Evolutionary conservation across 306 rosid genomes (phyloP), one percentile per base, ranked within the genome.

Genomic region (Carpinus fangiana): DNA sequence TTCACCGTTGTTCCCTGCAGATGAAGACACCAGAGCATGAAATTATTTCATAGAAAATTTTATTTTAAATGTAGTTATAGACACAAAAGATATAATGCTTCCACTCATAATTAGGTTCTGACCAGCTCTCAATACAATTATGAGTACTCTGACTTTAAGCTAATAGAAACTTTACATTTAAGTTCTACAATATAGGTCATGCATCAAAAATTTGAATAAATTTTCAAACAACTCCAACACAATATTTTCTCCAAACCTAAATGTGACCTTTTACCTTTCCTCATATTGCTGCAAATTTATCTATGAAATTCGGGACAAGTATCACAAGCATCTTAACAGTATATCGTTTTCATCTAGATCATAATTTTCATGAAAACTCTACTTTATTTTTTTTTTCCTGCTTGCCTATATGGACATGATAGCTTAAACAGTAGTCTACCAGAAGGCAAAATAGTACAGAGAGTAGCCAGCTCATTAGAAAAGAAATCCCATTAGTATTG

Each of bases 1-100:
- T 93, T 95, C 84, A 93, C 97, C 9, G 93, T 89, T 70, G 96
- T 91, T 85, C 93, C 98, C 98, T 95, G 90, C 86, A 86, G n/a
- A 86, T 51, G 36, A 41, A 79, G 43, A 73, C 52, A 79, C 60
- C 8, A 36, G 73, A 75, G 36, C 76, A 77, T 75, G 56, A 82
- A 78, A 61, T 75, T 72, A 41, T 10, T 4, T 43, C 20, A 31
- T 10, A n/a, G 38, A 47, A 52, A 68, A 10, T 1, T 8, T 47
- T 20, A 36, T 65, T 47, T 10, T 4, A 2, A 45, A 12, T 64
- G 8, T 70, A 6, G 13, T 31, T 9, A 36, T 21, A 66, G 50
- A 54, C 43, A 31, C 11, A 77, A 52, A 3, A 23, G n/a, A 73
- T 59, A 43, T 55, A 62, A 26, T 69, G 87, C 74, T 62, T 69